Base-by-base conservation (phyloP, 2,329 filamentous ascomycete species). In the Ophiostoma perfectum region DNA sequence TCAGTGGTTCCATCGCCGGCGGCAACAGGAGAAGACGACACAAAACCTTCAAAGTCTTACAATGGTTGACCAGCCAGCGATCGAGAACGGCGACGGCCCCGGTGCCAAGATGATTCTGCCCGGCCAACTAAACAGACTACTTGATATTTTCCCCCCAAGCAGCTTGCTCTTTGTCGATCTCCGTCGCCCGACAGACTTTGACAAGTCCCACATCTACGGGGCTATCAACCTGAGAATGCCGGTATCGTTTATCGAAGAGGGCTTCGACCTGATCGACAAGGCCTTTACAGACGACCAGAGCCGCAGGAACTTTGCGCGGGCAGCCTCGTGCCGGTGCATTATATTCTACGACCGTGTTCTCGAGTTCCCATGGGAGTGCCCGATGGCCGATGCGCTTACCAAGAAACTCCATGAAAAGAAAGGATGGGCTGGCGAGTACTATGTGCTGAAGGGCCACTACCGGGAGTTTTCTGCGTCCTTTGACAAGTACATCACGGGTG, bases 381-480 rank as follows among this genome's bases (percentile, higher is more conserved):
- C 83, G 0, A 74, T 80, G 2, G 83, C 83, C 2, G 78, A 80
- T 14, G 75, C 79, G 0, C 72, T 86, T 2, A 74, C 79, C 27
- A 74, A 78, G 52, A 83, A 83, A 70, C 77, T 86, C 66, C 79
- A 76, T 65, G 44, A 68, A 11, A 74, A 74, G 16, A 78, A 79
- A 71, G 81, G 80, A 36, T 86, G 84, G 84, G 70, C 72, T 0
- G 84, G 84, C 1, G 79, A 81, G 55, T 82, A 79, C 69, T 86
- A 86, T 72, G 77, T 86, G 7, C 78, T 86, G 45, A 85, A 85
- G 72, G 84, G 84, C 0, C 82, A 84, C 67, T 86, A 83, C 73
- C 79, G 80, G 64, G 84, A 86, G 70, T 86, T 86, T 70, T 83
- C 82, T 16, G 77, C 78, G 39, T 83, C 82, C 0, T 86, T 84